Conservation (phyloP, 306 rosid species). For the Ormosia emarginata region DNA sequence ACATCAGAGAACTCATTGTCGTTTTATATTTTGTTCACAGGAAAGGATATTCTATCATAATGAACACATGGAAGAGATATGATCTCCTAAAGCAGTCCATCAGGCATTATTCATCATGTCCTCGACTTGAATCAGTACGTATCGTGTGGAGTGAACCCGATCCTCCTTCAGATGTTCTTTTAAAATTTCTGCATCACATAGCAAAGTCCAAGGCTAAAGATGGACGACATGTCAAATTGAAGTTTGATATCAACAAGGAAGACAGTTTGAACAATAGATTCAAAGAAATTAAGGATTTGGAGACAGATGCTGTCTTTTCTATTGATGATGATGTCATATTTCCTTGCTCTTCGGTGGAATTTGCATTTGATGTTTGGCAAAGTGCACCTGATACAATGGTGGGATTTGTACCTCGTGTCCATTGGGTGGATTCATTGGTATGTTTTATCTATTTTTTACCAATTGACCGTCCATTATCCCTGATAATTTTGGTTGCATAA, state of each 20-base stretch:
- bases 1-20: not conserved
- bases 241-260: constrained; percentile 68
- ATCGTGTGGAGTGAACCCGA: constrained; percentile 91
- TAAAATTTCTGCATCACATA: constrained; percentile 35
- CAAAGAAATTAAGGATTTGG: constrained; percentile 71
- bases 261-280: constrained; percentile 96
- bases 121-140: constrained; percentile 69
- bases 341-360: constrained; percentile 83
- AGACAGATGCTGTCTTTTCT: constrained; percentile 77
- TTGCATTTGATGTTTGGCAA: constrained; percentile 88
- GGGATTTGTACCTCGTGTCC: constrained; percentile 95
- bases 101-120: constrained; percentile 75
- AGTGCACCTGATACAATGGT: constrained; percentile 96
- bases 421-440: constrained; percentile 74
- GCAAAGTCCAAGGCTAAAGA: constrained; percentile 46
- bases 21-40: constrained; percentile 36
- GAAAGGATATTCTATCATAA: constrained; percentile 80
- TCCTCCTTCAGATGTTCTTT: constrained; percentile 69
- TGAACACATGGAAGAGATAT: constrained; percentile 97
- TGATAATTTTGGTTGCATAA: not conserved
- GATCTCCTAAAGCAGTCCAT: constrained; percentile 91
- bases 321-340: constrained; percentile 93
- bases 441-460: not conserved
- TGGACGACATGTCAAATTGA: constrained; percentile 50
- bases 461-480: not conserved